Percentiles rank a stretch among this genome's conserved stretches.
phyloP scores from a whole-genome alignment of 495 filamentous ascomycete genomes.

The Neurospora sp. region DNA sequence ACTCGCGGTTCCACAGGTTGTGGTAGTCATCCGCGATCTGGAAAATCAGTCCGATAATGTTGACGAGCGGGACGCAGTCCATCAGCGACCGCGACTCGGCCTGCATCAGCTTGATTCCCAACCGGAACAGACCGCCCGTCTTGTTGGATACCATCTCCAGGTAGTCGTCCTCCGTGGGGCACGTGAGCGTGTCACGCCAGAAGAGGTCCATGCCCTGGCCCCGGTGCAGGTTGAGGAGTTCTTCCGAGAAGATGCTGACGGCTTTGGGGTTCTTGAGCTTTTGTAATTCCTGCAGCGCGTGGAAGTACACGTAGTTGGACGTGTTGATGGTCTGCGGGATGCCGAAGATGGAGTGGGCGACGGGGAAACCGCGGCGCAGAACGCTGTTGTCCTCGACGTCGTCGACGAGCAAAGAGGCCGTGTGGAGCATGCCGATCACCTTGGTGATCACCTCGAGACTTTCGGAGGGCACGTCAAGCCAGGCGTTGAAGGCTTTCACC shows the following conservation, averaged over 20 bases:
- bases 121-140: conserved; percentile 88
- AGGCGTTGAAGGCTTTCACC: conserved; percentile 83
- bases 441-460: conserved; percentile 74
- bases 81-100: conserved; percentile 58
- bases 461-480: conserved; percentile 72
- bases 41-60: conserved; percentile 84
- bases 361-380: conserved; percentile 79
- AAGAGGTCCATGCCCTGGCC: conserved; percentile 97
- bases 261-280: conserved; percentile 62
- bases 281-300: conserved; percentile 70
- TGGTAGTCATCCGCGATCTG: conserved; percentile 96
- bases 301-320: conserved; percentile 95
- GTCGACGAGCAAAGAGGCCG: conserved; percentile 84
- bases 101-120: conserved; percentile 95
- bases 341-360: conserved; percentile 91
- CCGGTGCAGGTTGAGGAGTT: conserved; percentile 86
- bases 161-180: conserved; percentile 92
- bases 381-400: conserved; percentile 80
- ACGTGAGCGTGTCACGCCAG: conserved; percentile 90
- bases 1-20: conserved; percentile 65
- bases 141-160: conserved; percentile 99
- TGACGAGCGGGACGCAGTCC: conserved; percentile 79
- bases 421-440: conserved; percentile 90
- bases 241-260: conserved; percentile 74
- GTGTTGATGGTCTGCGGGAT: conserved; percentile 94